Base-by-base conservation (phyloP, 306 rosid genomes). In the Quercus bicolor region DNA sequence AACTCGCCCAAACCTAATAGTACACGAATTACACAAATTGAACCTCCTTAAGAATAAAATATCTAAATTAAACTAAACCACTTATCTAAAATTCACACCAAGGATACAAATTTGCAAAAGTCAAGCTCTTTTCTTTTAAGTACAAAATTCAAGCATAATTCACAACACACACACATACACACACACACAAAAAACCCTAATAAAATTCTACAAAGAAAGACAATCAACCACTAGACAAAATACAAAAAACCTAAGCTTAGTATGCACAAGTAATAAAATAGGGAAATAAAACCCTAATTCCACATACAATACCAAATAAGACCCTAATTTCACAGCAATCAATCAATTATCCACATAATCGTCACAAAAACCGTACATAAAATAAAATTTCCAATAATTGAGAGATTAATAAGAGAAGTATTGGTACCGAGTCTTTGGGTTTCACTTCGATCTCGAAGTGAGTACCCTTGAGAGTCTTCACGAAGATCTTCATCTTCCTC, bases 401-500 rank as follows among this genome's bases (percentile, higher is more conserved):
- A 6, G 23, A 74, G 57, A 16, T 24, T 7, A 21, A 11, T 7
- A 21, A 11, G 12, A 18, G 64, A 29, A 59, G 40, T 11, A 12
- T 70, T 40, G 12, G 53, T 81, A 88, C 91, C 85, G 75, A 51
- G 34, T 85, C 87, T 31, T 83, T 75, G 15, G 88, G 86, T 56
- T 86, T 85, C 69, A 86, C 94, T 86, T 89, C 84, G 87, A 91
- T 78, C 79, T 80, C 87, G 61, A 89, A 91, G 86, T 85, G 89
- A 80, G 90, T 84, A 29, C 94, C 94, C 76, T 91, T 91, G 33
- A 89, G 86, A 28, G 97, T 91, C 87, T 89, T 91, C 7, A 91
- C 91, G 73, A 78, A 86, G 84, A 91, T 80, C 97, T 91, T 91
- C 97, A 91, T 91, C 77, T 77, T 75, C 26, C 33, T 66, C 78